phyloP scores from a whole-genome alignment of 495 filamentous ascomycete genomes.

The Aspergillus affinis region DNA sequence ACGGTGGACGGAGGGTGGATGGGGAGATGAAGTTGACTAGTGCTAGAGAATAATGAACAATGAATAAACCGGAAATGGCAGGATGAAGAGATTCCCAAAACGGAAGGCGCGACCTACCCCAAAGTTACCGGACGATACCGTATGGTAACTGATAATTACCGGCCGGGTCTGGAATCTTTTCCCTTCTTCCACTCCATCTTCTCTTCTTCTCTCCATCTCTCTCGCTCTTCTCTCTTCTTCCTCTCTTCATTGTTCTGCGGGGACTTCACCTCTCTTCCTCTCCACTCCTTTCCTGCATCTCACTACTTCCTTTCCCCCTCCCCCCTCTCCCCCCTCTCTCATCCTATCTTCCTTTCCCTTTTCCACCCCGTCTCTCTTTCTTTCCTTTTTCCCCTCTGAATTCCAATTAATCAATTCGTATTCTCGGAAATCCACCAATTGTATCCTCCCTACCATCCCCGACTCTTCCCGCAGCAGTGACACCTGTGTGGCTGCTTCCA shows the following conservation, averaged over 20 bases:
- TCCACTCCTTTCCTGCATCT: not conserved
- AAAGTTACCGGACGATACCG: not conserved
- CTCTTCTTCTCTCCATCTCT: not conserved
- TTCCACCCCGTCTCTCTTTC: not conserved
- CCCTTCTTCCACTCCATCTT: not conserved
- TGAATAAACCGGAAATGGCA: not conserved
- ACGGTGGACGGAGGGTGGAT: constrained; percentile 91
- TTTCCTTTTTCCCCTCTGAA: not conserved
- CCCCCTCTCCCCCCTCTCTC: not conserved
- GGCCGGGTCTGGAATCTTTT: not conserved
- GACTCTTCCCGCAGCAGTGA: constrained; percentile 4
- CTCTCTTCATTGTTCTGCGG: not conserved
- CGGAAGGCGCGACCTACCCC: not conserved
- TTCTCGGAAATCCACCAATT: constrained; percentile 1
- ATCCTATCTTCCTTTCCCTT: not conserved
- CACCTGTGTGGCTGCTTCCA: not conserved
- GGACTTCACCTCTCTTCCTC: not conserved
- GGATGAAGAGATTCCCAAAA: not conserved
- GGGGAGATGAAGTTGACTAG: constrained; percentile 57
- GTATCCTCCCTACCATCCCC: not conserved
- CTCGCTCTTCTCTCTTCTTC: not conserved
- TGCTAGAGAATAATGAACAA: not conserved
- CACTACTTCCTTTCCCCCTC: not conserved
- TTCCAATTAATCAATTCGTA: not conserved
- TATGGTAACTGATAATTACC: not conserved